phyloP scores from a whole-genome alignment of 75 land plant species.

The Pinus taeda region DNA sequence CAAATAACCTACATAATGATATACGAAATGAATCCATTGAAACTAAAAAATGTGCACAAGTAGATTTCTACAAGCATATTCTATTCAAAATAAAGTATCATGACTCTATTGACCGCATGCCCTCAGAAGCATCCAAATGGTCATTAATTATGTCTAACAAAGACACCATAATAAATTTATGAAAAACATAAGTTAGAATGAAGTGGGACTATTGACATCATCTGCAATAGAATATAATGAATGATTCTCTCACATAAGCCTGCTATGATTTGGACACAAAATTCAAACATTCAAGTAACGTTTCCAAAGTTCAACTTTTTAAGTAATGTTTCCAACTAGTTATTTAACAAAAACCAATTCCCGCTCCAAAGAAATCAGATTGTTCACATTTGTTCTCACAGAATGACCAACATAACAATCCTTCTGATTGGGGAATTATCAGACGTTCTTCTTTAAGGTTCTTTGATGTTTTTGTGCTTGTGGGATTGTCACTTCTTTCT shows the following conservation, averaged over 20 bases:
- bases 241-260: background rate
- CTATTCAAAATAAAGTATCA: background rate
- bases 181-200: background rate
- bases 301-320: background rate
- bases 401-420: background rate
- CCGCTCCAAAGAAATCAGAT: too few relatives aligned
- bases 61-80: background rate
- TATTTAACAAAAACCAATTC: background rate
- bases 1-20: too few relatives aligned
- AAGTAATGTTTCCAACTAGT: background rate
- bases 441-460: background rate
- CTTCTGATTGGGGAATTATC: background rate
- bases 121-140: background rate
- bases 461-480: background rate
- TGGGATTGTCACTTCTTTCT: background rate
- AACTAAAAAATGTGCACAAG: background rate
- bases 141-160: background rate
- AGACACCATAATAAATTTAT: background rate
- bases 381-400: background rate
- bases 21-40: background rate
- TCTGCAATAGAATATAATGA: background rate
- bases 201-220: background rate
- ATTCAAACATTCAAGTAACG: background rate
- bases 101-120: background rate
- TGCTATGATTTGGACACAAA: too few relatives aligned